Conservation (phyloP, 768 basidiomycete genomes). For the Boletus subparvulus region DNA sequence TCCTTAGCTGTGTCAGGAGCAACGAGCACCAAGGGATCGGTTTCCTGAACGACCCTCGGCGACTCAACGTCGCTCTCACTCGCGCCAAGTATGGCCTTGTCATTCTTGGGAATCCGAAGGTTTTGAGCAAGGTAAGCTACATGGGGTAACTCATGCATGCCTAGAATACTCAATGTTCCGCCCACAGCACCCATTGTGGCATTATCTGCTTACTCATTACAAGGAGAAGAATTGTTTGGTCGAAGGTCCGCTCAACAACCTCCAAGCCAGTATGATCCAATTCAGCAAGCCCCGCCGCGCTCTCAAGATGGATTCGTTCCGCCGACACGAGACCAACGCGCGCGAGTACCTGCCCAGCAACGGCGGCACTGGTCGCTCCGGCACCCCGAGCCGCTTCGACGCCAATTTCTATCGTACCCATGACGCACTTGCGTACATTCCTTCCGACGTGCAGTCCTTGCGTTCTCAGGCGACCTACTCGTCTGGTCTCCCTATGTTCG, state of each 20-base stretch:
- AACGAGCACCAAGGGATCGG: slow-evolving; percentile 99
- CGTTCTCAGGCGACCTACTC: slow-evolving; percentile 96
- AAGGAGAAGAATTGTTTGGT: slow-evolving; percentile 94
- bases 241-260: slow-evolving; percentile 93
- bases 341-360: slow-evolving; percentile 61
- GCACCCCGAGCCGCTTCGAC: slow-evolving; percentile 94
- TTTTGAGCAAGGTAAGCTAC: slow-evolving; percentile 86
- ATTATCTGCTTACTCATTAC: slow-evolving; percentile 96
- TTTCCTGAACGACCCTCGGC: slow-evolving; percentile 96
- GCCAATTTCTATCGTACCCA: slow-evolving; percentile 94
- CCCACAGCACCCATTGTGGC: slow-evolving; percentile 92
- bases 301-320: slow-evolving; percentile 91
- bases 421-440: slow-evolving; percentile 91
- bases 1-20: slow-evolving; percentile 94
- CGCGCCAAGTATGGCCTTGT: slow-evolving; percentile 98
- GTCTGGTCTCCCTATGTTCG: slow-evolving; percentile 86
- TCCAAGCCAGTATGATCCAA: slow-evolving; percentile 98
- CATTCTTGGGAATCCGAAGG: slow-evolving; percentile 99
- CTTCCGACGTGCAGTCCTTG: slow-evolving; percentile 92
- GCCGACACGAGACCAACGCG: slow-evolving; percentile 89
- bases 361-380: slow-evolving; percentile 56
- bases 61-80: slow-evolving; percentile 95
- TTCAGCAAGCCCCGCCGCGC: slow-evolving; percentile 96
- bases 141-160: slow-evolving; percentile 6
- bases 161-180: slow-evolving; percentile 5